phyloP scores from a whole-genome alignment of 371 early-diverging fungal species.

The Amoeboaphelidium protococcarum region DNA sequence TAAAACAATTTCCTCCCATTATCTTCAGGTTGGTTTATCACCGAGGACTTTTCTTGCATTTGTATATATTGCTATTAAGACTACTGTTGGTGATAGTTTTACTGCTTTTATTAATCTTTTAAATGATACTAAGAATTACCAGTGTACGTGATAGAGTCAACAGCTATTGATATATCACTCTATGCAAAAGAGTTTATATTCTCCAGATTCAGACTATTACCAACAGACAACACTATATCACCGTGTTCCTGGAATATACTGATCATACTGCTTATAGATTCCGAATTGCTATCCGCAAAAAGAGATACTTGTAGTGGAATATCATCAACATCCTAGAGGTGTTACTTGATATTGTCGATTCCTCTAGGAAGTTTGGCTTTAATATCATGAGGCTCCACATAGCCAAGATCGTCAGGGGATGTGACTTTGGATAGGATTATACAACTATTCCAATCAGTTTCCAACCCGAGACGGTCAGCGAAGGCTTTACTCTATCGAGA shows the following conservation, averaged over 20 bases:
- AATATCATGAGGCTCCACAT: slow-evolving; percentile 77
- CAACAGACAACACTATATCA: slow-evolving; percentile 81
- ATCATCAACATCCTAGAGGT: slow-evolving; percentile 77
- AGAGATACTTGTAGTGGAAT: slow-evolving; percentile 89
- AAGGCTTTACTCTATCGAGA: slow-evolving; percentile 30
- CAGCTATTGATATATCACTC: neutral
- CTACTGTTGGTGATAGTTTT: neutral
- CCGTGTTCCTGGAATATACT: slow-evolving; percentile 85
- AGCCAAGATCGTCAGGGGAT: slow-evolving; percentile 47
- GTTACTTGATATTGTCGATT: slow-evolving; percentile 70
- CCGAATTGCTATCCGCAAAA: slow-evolving; percentile 76
- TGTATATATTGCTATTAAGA: neutral
- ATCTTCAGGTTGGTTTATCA: neutral
- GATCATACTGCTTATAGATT: slow-evolving; percentile 66
- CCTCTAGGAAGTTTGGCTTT: slow-evolving; percentile 88
- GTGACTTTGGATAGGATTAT: slow-evolving; percentile 71
- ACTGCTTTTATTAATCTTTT: neutral
- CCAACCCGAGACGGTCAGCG: slow-evolving; percentile 81
- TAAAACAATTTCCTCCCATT: neutral
- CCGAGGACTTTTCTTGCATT: slow-evolving; percentile 1
- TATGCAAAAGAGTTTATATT: slow-evolving; percentile 61
- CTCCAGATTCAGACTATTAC: slow-evolving; percentile 55
- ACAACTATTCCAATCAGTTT: slow-evolving; percentile 95
- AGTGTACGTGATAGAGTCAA: neutral
- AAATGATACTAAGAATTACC: neutral